Evolutionary conservation across 2,329 filamentous ascomycete species (phyloP).

Genomic region (Fragosphaeria purpurea): DNA sequence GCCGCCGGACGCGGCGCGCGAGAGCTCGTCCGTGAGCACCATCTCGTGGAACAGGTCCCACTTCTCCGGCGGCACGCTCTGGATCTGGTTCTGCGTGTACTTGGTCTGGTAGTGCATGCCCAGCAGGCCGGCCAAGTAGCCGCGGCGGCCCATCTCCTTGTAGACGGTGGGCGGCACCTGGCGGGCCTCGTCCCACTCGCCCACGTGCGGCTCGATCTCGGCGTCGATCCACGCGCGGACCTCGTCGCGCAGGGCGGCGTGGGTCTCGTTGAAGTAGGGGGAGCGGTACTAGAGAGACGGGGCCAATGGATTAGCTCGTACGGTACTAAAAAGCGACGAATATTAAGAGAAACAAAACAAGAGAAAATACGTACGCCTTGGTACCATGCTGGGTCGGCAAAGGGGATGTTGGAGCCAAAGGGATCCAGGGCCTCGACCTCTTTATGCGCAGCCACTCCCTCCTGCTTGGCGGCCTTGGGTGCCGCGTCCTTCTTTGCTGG

Average conservation of each 20-base stretch:
- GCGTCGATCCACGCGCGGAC: slow-evolving; percentile 84
- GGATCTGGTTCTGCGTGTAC: slow-evolving; percentile 60
- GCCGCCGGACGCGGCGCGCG: slow-evolving; percentile 77
- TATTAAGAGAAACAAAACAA: too few species aligned
- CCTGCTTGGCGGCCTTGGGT: slow-evolving; percentile 22
- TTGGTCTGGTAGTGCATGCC: slow-evolving; percentile 73
- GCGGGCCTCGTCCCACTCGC: slow-evolving; percentile 95
- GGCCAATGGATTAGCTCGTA: too few species aligned
- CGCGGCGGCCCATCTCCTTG: slow-evolving; percentile 87
- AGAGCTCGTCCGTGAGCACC: slow-evolving; percentile 89
- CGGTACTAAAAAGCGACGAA: background rate
- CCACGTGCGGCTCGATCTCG: slow-evolving; percentile 82
- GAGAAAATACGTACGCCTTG: slow-evolving; percentile 57
- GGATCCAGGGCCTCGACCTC: slow-evolving; percentile 62
- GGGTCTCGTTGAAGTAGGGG: slow-evolving; percentile 90
- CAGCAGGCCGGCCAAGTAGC: slow-evolving; percentile 86
- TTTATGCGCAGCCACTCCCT: slow-evolving; percentile 1
- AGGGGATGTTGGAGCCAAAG: slow-evolving; percentile 80
- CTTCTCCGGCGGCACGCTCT: slow-evolving; percentile 72
- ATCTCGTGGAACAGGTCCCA: slow-evolving; percentile 99
- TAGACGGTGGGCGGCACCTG: slow-evolving; percentile 82
- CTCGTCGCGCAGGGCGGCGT: slow-evolving; percentile 83
- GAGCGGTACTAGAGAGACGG: slow-evolving; percentile 66
- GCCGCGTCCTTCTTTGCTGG: slow-evolving; percentile 20
- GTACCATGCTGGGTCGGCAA: slow-evolving; percentile 90